Percentiles rank a stretch among this genome's conserved stretches.
Conservation (phyloP, 306 rosid genomes). For the Purshia tridentata region DNA sequence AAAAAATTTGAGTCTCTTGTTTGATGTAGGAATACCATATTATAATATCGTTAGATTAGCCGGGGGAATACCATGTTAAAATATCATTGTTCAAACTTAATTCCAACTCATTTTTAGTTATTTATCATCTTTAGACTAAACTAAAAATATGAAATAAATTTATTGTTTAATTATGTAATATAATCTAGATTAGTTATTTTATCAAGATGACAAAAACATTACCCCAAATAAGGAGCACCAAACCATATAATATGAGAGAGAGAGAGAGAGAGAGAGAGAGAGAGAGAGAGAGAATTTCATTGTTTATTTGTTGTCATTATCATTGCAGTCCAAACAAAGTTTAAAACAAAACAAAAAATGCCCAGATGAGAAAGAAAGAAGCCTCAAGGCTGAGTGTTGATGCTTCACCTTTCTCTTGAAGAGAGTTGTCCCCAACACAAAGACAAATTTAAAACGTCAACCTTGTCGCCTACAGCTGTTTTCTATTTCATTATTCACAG, state of each 20-base stretch:
- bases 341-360: conserved; percentile 26
- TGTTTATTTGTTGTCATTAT: conserved; percentile 26
- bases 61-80: too few relatives aligned
- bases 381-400: neutral
- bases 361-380: conserved; percentile 8
- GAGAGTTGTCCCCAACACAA: neutral
- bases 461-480: neutral
- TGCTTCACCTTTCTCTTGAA: neutral
- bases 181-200: too few relatives aligned
- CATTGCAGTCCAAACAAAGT: conserved; percentile 30
- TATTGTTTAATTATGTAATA: too few relatives aligned
- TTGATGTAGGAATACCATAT: too few relatives aligned
- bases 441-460: neutral
- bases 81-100: too few relatives aligned
- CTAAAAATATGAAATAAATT: too few relatives aligned
- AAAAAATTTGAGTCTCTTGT: too few relatives aligned
- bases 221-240: neutral
- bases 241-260: neutral
- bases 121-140: too few relatives aligned
- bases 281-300: neutral
- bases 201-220: too few relatives aligned
- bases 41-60: too few relatives aligned
- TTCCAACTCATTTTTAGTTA: too few relatives aligned
- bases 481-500: neutral
- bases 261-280: neutral